These are phyloP conservation scores for Termitomyces sp. DNA, from an alignment of 1,284 basidiomycete species.

Conservation along the genomic window DNA sequence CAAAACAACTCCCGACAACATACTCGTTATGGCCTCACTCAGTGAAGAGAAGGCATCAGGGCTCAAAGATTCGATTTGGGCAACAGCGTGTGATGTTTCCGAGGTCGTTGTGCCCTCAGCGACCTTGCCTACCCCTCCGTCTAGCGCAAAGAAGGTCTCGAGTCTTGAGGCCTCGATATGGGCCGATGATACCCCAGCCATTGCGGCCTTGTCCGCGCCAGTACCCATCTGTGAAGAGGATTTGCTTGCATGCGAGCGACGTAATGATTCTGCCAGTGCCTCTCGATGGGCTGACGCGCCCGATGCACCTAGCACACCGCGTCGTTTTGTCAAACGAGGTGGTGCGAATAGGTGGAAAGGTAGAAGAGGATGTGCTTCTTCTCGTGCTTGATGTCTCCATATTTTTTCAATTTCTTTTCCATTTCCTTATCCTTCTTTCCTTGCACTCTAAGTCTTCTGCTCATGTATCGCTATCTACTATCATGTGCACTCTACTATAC, in stretches of 20 bases:
- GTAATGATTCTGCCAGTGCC: neutral
- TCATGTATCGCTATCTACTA: neutral
- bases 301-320: neutral
- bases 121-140: neutral
- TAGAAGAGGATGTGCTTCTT: neutral
- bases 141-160: neutral
- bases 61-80: neutral
- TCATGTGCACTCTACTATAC: neutral
- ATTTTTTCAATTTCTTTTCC: neutral
- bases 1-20: neutral
- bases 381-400: neutral
- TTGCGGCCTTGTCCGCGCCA: neutral
- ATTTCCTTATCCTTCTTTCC: neutral
- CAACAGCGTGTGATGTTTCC: neutral
- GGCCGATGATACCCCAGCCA: neutral
- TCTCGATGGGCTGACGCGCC: conserved; percentile 3
- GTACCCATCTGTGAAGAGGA: neutral
- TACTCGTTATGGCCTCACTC: neutral
- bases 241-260: neutral
- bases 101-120: neutral
- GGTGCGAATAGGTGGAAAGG: neutral
- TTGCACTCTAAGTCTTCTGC: neutral
- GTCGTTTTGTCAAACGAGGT: neutral
- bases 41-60: neutral
- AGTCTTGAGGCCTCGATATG: neutral